Percentiles rank a stretch among this genome's conserved stretches.
Evolutionary conservation across 495 filamentous ascomycete species (phyloP).

Genomic region (Podospora pseudoanserina): DNA sequence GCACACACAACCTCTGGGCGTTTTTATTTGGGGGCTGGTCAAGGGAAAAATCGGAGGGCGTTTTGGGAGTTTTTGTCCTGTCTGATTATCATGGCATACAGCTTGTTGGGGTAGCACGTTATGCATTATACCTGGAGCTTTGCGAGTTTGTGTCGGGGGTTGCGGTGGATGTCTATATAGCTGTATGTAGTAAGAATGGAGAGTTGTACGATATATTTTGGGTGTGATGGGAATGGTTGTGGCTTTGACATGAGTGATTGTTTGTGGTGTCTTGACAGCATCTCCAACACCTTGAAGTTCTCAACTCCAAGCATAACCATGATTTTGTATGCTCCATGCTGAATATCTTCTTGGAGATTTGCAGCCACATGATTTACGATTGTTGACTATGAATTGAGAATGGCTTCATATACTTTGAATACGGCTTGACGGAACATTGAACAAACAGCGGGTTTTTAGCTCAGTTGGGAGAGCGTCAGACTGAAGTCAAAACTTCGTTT

Average conservation of each 20-base stretch:
- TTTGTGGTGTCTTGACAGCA: background rate
- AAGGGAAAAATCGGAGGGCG: background rate
- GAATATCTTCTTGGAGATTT: too few species aligned
- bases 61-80: background rate
- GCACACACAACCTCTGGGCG: constrained; percentile 2
- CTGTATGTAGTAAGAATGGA: background rate
- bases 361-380: too few species aligned
- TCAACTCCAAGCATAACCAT: too few species aligned
- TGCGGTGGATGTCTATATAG: background rate
- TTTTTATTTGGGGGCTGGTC: constrained; percentile 7
- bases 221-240: background rate
- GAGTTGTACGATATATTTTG: background rate
- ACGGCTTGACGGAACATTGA: background rate
- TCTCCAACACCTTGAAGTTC: too few species aligned
- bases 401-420: background rate
- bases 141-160: background rate
- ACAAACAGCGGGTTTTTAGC: background rate
- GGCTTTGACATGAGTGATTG: background rate
- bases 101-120: background rate
- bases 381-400: background rate
- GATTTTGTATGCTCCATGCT: too few species aligned
- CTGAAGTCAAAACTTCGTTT: too few species aligned
- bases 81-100: background rate
- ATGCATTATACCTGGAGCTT: background rate
- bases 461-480: background rate